Conservation (phyloP, 2,329 filamentous ascomycete genomes). For the Stenocarpella maydis region DNA sequence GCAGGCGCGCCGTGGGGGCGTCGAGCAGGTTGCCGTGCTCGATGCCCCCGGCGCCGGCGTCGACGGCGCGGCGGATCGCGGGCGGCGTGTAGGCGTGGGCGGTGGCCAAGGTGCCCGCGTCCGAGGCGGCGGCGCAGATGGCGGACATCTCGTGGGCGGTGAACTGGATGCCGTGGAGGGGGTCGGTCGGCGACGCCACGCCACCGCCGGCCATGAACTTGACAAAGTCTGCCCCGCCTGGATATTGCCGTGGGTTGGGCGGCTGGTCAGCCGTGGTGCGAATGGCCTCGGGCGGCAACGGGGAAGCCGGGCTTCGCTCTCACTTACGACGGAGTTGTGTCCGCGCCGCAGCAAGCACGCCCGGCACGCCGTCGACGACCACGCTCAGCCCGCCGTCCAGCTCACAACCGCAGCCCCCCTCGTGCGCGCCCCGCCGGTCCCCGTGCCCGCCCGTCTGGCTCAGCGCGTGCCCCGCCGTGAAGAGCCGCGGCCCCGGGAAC, state of each 20-base stretch:
- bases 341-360: slow-evolving; percentile 59
- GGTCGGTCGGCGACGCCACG: slow-evolving; percentile 63
- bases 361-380: slow-evolving; percentile 62
- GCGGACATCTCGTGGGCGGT: slow-evolving; percentile 60
- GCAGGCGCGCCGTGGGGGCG: slow-evolving; percentile 49
- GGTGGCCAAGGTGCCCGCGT: slow-evolving; percentile 57
- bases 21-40: slow-evolving; percentile 48
- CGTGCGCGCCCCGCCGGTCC: slow-evolving; percentile 56
- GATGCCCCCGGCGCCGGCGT: slow-evolving; percentile 59
- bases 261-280: neutral
- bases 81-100: slow-evolving; percentile 59
- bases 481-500: slow-evolving; percentile 62
- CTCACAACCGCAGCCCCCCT: slow-evolving; percentile 41
- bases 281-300: too few species aligned
- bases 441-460: slow-evolving; percentile 67
- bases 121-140: slow-evolving; percentile 53
- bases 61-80: slow-evolving; percentile 56
- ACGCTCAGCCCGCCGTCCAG: slow-evolving; percentile 45
- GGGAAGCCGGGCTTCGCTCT: too few species aligned
- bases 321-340: slow-evolving; percentile 57
- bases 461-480: slow-evolving; percentile 62
- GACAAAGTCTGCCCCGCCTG: slow-evolving; percentile 63
- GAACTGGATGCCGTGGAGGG: slow-evolving; percentile 62
- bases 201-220: slow-evolving; percentile 69
- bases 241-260: neutral